Evolutionary conservation across 148 eudicot species (phyloP), one percentile per base, ranked within the genome.

Genomic region (Chenopodium suecicum): DNA sequence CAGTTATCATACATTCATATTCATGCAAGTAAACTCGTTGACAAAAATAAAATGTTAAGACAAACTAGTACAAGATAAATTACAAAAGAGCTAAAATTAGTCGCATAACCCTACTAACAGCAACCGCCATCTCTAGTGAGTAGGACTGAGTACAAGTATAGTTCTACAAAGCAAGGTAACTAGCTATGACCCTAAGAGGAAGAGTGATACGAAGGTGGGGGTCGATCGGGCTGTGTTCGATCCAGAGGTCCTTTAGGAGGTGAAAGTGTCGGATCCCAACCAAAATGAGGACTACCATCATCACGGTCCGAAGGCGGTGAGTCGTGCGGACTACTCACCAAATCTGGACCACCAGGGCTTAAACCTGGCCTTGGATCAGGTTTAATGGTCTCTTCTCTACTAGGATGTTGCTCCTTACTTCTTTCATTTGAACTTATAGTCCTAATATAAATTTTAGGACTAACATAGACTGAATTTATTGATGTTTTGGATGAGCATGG

Each of bases 361-460:
- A 34, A 23, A 0, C 70, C 70, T 66, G 34, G 70, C 34, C 16
- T 66, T 27, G 41, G 32, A 27, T 74, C 63, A 50, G 77, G 9
- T 23, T 4, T 10, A 4, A 14, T 50, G 9, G 76, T 23, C 56
- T 47, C 13, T 5, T 74, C 58, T 47, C 22, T 31, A 19, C 62
- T 23, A 25, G 34, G 32, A 7, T 50, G 29, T 13, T 74, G 62
- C 58, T 74, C 63, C 19, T 74, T 74, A 9, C 63, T 16, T 48
- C 77, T 74, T 50, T 74, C 77, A 4, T 29, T 44, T 72, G 75
- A 72, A 47, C 75, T 34, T 11, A 72, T 44, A 20, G 25, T 46
- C 50, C 75, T 72, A 10, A 22, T 12, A 19, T 20, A 37, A 7
- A 9, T 19, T 19, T 23, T 72, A 22, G 54, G 48, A 41, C 54